Conservation (phyloP, 2,329 filamentous ascomycete genomes). For the Leptographium lundbergii region DNA sequence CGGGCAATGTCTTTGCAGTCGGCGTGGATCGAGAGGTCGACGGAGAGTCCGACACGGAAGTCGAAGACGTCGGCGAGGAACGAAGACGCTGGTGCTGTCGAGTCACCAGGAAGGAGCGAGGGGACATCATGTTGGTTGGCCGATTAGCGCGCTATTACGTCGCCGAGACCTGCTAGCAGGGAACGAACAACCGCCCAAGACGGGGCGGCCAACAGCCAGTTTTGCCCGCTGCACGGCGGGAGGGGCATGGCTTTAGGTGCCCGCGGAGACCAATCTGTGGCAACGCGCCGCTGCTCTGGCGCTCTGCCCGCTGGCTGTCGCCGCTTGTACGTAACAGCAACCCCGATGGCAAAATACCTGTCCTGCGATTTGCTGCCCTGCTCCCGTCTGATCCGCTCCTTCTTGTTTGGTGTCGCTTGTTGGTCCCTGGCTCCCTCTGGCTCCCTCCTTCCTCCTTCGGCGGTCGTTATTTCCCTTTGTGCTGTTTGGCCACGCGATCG, state of each 20-base stretch:
- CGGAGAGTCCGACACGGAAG: background rate
- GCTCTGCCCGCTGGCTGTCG: background rate
- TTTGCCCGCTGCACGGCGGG: background rate
- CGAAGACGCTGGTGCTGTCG: constrained; percentile 16
- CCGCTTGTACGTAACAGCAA: background rate
- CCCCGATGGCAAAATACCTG: background rate
- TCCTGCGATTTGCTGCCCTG: background rate
- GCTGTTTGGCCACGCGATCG: background rate
- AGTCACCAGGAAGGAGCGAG: constrained; percentile 25
- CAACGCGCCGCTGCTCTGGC: background rate
- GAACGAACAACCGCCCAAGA: background rate
- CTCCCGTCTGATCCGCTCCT: background rate
- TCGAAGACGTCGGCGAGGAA: constrained; percentile 1
- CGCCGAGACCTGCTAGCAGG: background rate
- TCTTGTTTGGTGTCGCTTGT: background rate
- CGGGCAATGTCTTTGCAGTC: too few relatives aligned
- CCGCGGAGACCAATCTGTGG: background rate
- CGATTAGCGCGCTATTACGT: background rate
- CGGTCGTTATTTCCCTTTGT: background rate
- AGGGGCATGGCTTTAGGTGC: background rate
- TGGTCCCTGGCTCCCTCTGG: too few relatives aligned
- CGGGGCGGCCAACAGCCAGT: background rate
- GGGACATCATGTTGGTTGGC: constrained; percentile 20
- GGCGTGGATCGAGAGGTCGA: background rate
- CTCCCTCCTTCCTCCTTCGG: background rate